Base-by-base conservation (phyloP, 2,329 filamentous ascomycete genomes). In the Fusarium compactum region DNA sequence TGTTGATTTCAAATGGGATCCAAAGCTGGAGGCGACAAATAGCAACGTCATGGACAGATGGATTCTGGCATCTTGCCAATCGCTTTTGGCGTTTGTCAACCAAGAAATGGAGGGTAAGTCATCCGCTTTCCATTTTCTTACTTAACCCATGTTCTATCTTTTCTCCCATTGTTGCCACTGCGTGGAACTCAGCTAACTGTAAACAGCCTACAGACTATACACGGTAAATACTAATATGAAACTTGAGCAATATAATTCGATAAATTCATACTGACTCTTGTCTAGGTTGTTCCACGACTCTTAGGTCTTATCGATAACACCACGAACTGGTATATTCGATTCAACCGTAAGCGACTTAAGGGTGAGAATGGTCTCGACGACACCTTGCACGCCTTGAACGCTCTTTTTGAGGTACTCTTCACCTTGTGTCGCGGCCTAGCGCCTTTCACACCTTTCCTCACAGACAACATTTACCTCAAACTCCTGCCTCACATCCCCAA, bases 311-410 rank as follows among this genome's bases (percentile, higher is more conserved):
- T 98, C 71, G 95, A 98, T 76, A 94, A 97, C 81, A 94, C 93
- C 6, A 98, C 95, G n/a, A 98, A 98, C 82, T 98, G 95, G 95
- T 98, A 98, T 82, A 98, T 98, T 79, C 89, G 94, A 66, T 97
- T 97, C 85, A 98, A 98, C 84, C 89, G 95, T 58, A 92, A 92
- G 80, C 90, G 95, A 58, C 85, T 97, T 72, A 98, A 97, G 89
- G 95, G 95, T 45, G 94, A 97, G 78, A 90, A 93, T 70, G 94
- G 94, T 20, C 81, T 93, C 25, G 88, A 95, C 16, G 96, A 98
- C 78, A 98, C 96, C 14, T 85, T 91, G 53, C 93, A 97, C 76
- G 96, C 95, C 1, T 85, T 99, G 58, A 97, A 98, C 82, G 95
- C 96, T 3, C 88, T 98, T 10, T 98, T 97, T 76, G 94, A 98